These are phyloP conservation scores for Nemania abortiva DNA, from an alignment of 2,329 filamentous ascomycete genomes.

Conservation along the genomic window DNA sequence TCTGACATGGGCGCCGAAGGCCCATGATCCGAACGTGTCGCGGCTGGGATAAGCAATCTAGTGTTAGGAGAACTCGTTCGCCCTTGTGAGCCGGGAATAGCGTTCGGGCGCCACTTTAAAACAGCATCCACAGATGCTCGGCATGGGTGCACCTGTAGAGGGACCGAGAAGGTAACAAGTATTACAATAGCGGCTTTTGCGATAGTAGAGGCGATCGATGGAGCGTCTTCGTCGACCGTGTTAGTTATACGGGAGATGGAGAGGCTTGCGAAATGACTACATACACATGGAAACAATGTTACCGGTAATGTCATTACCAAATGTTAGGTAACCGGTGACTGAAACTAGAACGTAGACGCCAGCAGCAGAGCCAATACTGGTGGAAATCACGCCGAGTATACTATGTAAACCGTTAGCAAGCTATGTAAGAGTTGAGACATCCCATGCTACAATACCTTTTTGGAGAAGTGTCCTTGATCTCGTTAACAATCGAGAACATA, in stretches of 20 bases:
- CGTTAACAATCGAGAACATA: conserved; percentile 99
- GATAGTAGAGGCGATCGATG: conserved; percentile 86
- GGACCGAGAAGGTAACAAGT: conserved; percentile 95
- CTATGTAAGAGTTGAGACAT: background rate
- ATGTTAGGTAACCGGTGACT: conserved; percentile 95
- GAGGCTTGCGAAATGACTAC: conserved; percentile 49
- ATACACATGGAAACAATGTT: conserved; percentile 95
- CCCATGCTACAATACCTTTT: conserved; percentile 52
- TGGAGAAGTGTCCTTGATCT: conserved; percentile 87
- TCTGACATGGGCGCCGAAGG: conserved; percentile 80
- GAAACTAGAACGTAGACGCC: conserved; percentile 90
- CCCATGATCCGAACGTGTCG: conserved; percentile 63
- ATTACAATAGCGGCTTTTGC: conserved; percentile 95
- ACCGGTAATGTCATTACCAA: conserved; percentile 87
- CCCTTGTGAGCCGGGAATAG: conserved; percentile 54
- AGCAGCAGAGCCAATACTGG: conserved; percentile 90
- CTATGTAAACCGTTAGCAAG: conserved; percentile 57
- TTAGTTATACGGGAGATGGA: conserved; percentile 17
- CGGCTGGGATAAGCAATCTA: conserved; percentile 58
- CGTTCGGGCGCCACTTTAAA: conserved; percentile 85
- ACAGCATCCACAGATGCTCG: conserved; percentile 95
- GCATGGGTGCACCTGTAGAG: conserved; percentile 94
- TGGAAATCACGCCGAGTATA: conserved; percentile 81
- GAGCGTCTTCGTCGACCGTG: conserved; percentile 62
- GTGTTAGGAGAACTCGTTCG: conserved; percentile 57